Evolutionary conservation across 1,284 basidiomycete genomes (phyloP), one percentile per base, ranked within the genome.

Genomic region (Hemileia vastatrix): DNA sequence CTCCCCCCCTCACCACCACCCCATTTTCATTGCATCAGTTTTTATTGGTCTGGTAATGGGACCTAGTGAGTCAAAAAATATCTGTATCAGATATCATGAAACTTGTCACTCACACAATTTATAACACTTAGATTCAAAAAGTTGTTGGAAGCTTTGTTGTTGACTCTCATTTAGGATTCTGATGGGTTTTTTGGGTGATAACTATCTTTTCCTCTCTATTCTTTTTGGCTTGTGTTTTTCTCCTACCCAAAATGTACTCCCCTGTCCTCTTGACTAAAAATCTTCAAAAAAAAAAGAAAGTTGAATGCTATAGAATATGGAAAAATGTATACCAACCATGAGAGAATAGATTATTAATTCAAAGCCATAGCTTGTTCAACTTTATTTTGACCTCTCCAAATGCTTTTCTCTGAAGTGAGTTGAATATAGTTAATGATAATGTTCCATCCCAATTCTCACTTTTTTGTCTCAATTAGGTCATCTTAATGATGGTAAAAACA

Each of bases 401-500:
- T 87, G 83, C 79, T 88, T 49, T 70, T 75, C 3, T 65, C 79
- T 64, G 86, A 88, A 18, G 57, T 59, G 24, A 24, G 57, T n/a
- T n/a, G n/a, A 3, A 2, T 27, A 9, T 31, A 3, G 32, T 21
- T 24, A n/a, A 18, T 51, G 18, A 4, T 15, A 8, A 40, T 13
- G 6, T 6, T 1, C 31, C 31, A 13, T n/a, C 15, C 15, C 27
- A 23, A 59, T 40, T 1, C 21, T n/a, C 18, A 44, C 19, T 9
- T 18, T 23, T 40, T 33, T 52, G 3, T 43, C 15, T 4, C 6
- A 24, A 15, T 18, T 15, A 59, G 71, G 84, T 84, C 2, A 85
- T 87, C 65, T 76, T 88, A 19, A 76, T 86, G 6, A 78, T 86
- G 18, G 78, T 85, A 68, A 86, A 84, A 2, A 63, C 84, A 40